A percentile compares a stretch with the other conserved stretches of the same genome.
Conservation (phyloP, 2,329 filamentous ascomycete species). For the Alternaria tenuissima region DNA sequence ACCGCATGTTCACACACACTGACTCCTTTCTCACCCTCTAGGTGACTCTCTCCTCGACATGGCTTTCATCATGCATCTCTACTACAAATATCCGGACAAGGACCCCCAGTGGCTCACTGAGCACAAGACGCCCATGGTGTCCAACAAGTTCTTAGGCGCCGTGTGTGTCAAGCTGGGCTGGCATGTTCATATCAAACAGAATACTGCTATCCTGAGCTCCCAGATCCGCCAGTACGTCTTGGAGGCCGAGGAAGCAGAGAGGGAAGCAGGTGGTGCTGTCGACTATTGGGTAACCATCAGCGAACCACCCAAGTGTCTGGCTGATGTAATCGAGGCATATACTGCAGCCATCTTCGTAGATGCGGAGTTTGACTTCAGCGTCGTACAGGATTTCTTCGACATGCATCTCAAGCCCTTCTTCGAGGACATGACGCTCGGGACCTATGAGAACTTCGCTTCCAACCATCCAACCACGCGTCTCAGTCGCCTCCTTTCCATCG, state of each 20-base stretch:
- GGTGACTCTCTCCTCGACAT: constrained; percentile 90
- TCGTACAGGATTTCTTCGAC: constrained; percentile 81
- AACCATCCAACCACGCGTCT: constrained; percentile 83
- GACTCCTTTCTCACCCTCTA: constrained; percentile 75
- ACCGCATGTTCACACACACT: not conserved
- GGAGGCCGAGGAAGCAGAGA: constrained; percentile 65
- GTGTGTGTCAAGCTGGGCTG: constrained; percentile 81
- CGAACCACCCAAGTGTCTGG: constrained; percentile 76
- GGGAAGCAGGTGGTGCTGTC: constrained; percentile 58
- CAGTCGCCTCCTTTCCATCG: constrained; percentile 67
- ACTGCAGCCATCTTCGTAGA: constrained; percentile 93
- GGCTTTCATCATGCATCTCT: constrained; percentile 83
- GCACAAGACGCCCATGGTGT: constrained; percentile 99
- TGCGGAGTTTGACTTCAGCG: constrained; percentile 76
- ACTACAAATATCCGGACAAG: constrained; percentile 75
- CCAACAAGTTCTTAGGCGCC: constrained; percentile 90
- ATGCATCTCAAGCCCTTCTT: constrained; percentile 79
- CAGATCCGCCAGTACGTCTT: constrained; percentile 64
- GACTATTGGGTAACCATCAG: constrained; percentile 72
- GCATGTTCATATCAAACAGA: constrained; percentile 72
- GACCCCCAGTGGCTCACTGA: constrained; percentile 98
- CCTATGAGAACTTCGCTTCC: constrained; percentile 84
- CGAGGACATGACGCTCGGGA: constrained; percentile 74
- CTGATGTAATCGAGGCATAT: constrained; percentile 89
- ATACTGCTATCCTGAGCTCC: constrained; percentile 59